Conservation (phyloP, 768 basidiomycete genomes). For the Leucosporidium creatinivorum region DNA sequence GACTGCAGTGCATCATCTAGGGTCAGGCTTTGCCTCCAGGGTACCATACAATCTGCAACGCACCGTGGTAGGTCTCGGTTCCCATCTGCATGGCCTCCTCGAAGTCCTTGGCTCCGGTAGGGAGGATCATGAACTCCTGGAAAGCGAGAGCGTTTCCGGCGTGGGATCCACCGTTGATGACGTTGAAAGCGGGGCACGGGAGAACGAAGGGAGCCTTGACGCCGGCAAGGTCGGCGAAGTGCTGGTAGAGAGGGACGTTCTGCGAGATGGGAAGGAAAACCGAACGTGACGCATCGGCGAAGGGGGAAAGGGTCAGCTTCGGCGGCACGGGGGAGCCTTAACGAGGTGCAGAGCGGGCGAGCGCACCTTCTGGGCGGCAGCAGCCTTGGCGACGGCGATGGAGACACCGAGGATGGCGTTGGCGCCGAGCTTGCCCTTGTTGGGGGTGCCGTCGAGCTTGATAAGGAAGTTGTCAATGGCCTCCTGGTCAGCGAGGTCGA, state of each 20-base stretch:
- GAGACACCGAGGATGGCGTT: constrained; percentile 99
- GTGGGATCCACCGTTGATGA: constrained; percentile 99
- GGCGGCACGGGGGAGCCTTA: not conserved
- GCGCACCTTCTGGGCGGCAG: constrained; percentile 72
- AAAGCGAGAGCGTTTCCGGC: constrained; percentile 99
- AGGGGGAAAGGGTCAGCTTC: not conserved
- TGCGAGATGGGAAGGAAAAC: constrained; percentile 18
- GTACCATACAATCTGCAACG: not conserved
- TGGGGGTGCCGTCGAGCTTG: constrained; percentile 91
- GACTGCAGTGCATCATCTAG: constrained; percentile 60
- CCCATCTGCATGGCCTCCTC: constrained; percentile 98
- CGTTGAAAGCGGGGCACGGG: constrained; percentile 91
- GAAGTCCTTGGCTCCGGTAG: constrained; percentile 84
- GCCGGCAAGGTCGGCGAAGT: constrained; percentile 92
- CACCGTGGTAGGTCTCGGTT: constrained; percentile 60
- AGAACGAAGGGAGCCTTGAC: constrained; percentile 89
- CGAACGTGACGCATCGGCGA: not conserved
- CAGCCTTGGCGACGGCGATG: constrained; percentile 89
- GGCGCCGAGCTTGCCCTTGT: constrained; percentile 99
- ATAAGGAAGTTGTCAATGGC: constrained; percentile 96
- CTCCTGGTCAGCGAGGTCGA: constrained; percentile 82
- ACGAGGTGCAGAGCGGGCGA: not conserved
- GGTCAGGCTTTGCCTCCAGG: not conserved
- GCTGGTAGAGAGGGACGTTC: constrained; percentile 88
- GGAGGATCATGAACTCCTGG: constrained; percentile 99